Evolutionary conservation across 108 stramenopile species (phyloP).

Genomic region (Cylindrotheca closterium): DNA sequence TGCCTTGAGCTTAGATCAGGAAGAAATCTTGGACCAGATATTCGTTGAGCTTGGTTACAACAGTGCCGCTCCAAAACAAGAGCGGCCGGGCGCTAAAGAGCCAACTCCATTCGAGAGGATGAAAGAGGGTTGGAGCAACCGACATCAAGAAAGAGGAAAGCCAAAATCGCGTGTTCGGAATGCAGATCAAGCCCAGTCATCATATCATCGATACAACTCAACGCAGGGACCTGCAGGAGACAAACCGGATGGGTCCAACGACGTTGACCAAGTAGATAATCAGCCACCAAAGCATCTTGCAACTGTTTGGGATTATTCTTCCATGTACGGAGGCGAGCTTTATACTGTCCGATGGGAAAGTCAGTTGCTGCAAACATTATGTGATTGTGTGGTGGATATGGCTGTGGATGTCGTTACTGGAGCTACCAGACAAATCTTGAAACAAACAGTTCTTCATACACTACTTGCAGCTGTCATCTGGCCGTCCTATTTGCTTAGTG

Average conservation of each 20-base stretch:
- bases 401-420: constrained; percentile 72
- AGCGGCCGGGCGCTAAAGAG: constrained; percentile 3
- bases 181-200: not conserved
- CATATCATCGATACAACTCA: constrained; percentile 2
- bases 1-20: constrained; percentile 67
- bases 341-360: constrained; percentile 86
- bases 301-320: constrained; percentile 79
- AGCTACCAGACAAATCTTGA: constrained; percentile 70
- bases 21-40: constrained; percentile 59
- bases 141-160: constrained; percentile 6
- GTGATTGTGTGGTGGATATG: constrained; percentile 74
- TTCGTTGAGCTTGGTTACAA: constrained; percentile 66
- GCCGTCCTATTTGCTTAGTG: constrained; percentile 73
- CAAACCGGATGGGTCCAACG: constrained; percentile 9
- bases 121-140: constrained; percentile 38
- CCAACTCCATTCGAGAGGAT: constrained; percentile 35
- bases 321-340: constrained; percentile 76
- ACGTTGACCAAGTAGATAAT: constrained; percentile 23
- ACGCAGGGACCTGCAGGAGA: not conserved
- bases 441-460: constrained; percentile 76
- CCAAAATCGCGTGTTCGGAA: constrained; percentile 1
- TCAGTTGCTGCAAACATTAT: constrained; percentile 66
- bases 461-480: constrained; percentile 75
- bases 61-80: constrained; percentile 28
- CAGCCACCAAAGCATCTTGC: constrained; percentile 59